Evolutionary conservation across 1,139 yeast genomes (phyloP), one percentile per base, ranked within the genome.

Genomic region (Kurtzmaniella quercitrusa): DNA sequence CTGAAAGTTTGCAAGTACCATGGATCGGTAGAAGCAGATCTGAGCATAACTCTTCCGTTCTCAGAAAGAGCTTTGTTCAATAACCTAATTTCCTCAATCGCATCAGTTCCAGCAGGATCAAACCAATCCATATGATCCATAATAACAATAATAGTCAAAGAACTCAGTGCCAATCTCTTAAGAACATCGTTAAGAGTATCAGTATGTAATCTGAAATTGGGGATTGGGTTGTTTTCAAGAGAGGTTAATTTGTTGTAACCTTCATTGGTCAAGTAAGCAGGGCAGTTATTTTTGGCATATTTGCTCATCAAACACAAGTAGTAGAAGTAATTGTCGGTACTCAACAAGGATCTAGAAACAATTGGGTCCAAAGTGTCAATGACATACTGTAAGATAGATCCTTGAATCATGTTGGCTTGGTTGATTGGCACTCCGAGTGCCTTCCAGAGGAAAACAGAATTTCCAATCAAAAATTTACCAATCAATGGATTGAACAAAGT

Each of bases 111-210:
- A 17, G 70, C 60, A 34, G 87, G 84, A 51, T 81, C 82, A 57
- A 86, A 86, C 95, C 95, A 87, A 62, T 87, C 95, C 93, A 86
- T 84, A 59, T 87, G 95, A 60, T 87, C 95, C 95, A 87, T 87
- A 45, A 87, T 84, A 40, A 87, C 78, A 21, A 93, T 93, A 54
- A 83, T 82, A 8, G 89, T 80, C 41, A 87, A 74, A 16, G 88
- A 77, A 44, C 76, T 75, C 42, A 74, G 71, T 32, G 80, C 69
- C 45, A 87, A 67, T 49, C 93, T 71, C 39, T 78, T 80, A 49
- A 84, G 79, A 2, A 86, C 94, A 53, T 85, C 89, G 56, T 80
- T 81, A 54, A 87, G 71, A 42, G 83, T 80, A 57, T 87, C 95
- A 5, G 95, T 87, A 63, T 87, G 95, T 38, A 87, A 65, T 57